These are phyloP conservation scores for Brassica balearica DNA, from an alignment of 441 rosid genomes.

Conservation along the genomic window DNA sequence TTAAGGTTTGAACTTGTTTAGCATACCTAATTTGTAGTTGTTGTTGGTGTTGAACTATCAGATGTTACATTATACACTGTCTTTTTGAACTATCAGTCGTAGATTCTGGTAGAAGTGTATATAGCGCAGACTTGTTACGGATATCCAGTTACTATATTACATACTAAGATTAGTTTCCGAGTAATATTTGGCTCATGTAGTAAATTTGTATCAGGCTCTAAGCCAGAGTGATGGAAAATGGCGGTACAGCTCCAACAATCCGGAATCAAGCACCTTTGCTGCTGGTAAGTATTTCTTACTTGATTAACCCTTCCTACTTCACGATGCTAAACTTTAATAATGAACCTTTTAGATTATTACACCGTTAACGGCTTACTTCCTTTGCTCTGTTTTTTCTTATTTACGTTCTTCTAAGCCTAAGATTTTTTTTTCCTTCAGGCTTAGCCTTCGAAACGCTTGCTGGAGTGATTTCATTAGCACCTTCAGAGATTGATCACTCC, in stretches of 20 bases:
- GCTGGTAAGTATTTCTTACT: conserved; percentile 67
- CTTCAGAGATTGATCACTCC: conserved; percentile 77
- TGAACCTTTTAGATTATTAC: background rate
- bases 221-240: conserved; percentile 98
- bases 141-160: conserved; percentile 8
- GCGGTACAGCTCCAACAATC: conserved; percentile 83
- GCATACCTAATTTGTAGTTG: conserved; percentile 16
- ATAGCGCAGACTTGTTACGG: background rate
- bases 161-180: background rate
- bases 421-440: conserved; percentile 53
- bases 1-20: conserved; percentile 69
- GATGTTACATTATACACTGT: conserved; percentile 13
- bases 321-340: conserved; percentile 1
- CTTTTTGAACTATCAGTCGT: background rate
- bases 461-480: conserved; percentile 78
- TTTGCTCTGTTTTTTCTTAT: conserved; percentile 4
- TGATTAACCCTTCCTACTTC: conserved; percentile 10
- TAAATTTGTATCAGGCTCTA: conserved; percentile 65
- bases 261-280: conserved; percentile 86
- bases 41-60: conserved; percentile 8
- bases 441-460: conserved; percentile 91
- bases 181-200: conserved; percentile 37
- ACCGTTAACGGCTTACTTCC: conserved; percentile 11
- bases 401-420: conserved; percentile 1
- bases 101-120: background rate